Evolutionary conservation across 78 protist species (phyloP), one percentile per base, ranked within the genome.

Genomic region (Mantamonas sphyraenae): DNA sequence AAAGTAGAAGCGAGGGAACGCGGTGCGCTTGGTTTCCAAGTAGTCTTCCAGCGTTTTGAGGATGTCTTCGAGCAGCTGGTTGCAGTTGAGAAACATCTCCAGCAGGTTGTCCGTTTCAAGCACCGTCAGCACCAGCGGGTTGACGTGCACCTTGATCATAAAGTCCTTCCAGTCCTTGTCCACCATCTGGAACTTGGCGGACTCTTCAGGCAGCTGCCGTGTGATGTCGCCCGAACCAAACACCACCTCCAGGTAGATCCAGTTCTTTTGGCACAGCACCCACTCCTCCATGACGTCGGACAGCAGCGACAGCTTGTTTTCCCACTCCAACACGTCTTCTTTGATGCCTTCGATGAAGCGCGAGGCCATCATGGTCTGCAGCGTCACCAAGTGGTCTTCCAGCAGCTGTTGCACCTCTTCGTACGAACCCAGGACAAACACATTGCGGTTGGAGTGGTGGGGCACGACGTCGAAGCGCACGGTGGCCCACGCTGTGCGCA

Each of bases 201-300:
- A 56, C 43, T 82, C 94, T 30, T 47, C 43, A 28, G 90, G 94
- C 59, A 89, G 77, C 62, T 79, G 81, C 30, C 67, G 68, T 71
- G 37, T 70, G 71, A 89, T 89, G 69, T 89, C 94, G 0, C 42
- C 71, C 3, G 82, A 65, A 12, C 77, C 68, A 55, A 89, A 89
- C 58, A 89, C 77, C 38, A 87, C 89, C 66, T 84, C 87, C 17
- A 89, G 77, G 67, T 84, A 89, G 56, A 81, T 56, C 90, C 90
- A 89, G 26, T 67, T 20, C 0, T 26, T 38, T 51, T 88, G 93
- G 58, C 79, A 76, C 57, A 60, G 69, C 40, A 85, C 67, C 94
- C 90, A 85, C n/a, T 51, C 66, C 63, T 85, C 89, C 28, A 84
- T 12, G 30, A 72, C 38, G 34, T 61, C 77, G 53, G 74, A 84